Base-by-base conservation (phyloP, 1,139 yeast genomes). In the Yamadazyma spencermartinsiae region DNA sequence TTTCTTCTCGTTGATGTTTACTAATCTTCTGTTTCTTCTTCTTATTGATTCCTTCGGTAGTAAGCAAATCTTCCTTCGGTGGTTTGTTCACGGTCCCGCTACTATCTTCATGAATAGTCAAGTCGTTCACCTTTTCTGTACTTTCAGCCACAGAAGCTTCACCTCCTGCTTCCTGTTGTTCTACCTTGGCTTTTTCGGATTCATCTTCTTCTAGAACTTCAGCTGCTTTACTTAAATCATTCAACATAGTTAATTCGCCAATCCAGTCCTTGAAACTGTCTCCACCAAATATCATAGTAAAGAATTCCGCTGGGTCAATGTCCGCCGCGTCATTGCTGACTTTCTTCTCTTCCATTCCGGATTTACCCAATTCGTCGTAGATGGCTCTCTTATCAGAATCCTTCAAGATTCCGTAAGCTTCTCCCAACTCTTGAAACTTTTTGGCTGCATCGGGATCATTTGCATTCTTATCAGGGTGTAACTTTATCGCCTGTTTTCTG, bases 391-490 rank as follows among this genome's bases (percentile, higher is more conserved):
- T 48, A 16, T 70, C 66, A 5, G 58, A 43, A 48, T 71, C 63
- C 42, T 58, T 68, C 34, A 71, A 62, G 4, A 71, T 54, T 8
- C 73, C 74, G 43, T 71, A 71, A 1, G 76, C 76, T 50, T 71
- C 76, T 2, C 74, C 86, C 46, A 88, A 77, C 62, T 89, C 96
- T 70, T 90, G 94, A 68, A 90, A 90, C 68, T 87, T 89, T 56
- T 87, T 96, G 33, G 96, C 94, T 32, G 96, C 98, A 50, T 84
- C 92, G 35, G 89, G 86, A 40, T 63, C 67, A 43, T 72, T 70
- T 10, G 96, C 96, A 58, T 72, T 72, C 74, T 92, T 92, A 66
- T 92, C 99, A 36, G 98, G 98, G 63, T 92, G 98, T 65, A 80
- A 84, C 58, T 85, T 89, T 56, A 92, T 77, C 14, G 98, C 98